Evolutionary conservation across 805 yeast genomes (phyloP).

Genomic region (Wickerhamiella lipophila): DNA sequence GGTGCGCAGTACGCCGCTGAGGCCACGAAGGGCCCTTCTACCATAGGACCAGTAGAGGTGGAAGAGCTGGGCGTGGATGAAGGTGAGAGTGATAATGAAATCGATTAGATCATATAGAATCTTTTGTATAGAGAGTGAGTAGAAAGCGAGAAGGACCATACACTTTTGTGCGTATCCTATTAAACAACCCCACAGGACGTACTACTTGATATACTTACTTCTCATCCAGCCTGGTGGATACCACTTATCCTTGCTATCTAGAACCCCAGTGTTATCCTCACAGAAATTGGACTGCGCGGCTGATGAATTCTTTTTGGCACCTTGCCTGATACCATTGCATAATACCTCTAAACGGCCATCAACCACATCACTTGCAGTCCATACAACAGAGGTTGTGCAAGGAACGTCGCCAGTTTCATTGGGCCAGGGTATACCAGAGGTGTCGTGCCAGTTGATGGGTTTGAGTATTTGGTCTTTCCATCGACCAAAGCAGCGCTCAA

Average conservation of each 20-base stretch:
- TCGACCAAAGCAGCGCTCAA: slow-evolving; percentile 26
- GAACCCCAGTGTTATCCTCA: not conserved
- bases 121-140: too few relatives aligned
- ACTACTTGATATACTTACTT: too few relatives aligned
- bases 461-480: slow-evolving; percentile 12
- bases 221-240: slow-evolving; percentile 20
- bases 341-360: slow-evolving; percentile 17
- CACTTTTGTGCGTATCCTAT: too few relatives aligned
- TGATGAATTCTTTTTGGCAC: slow-evolving; percentile 11
- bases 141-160: too few relatives aligned
- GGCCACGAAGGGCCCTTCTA: slow-evolving; percentile 15
- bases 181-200: too few relatives aligned
- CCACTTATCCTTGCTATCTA: slow-evolving; percentile 13
- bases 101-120: slow-evolving; percentile 2
- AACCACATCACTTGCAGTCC: slow-evolving; percentile 2
- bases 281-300: not conserved
- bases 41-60: slow-evolving; percentile 4
- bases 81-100: slow-evolving; percentile 13
- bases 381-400: slow-evolving; percentile 3
- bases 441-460: slow-evolving; percentile 3
- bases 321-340: slow-evolving; percentile 21
- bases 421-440: not conserved
- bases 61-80: slow-evolving; percentile 17
- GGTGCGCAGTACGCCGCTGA: slow-evolving; percentile 52
- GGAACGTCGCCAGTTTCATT: slow-evolving; percentile 8